Evolutionary conservation across 23 red algal species (phyloP).

Genomic region (Gracilaria caudata): DNA sequence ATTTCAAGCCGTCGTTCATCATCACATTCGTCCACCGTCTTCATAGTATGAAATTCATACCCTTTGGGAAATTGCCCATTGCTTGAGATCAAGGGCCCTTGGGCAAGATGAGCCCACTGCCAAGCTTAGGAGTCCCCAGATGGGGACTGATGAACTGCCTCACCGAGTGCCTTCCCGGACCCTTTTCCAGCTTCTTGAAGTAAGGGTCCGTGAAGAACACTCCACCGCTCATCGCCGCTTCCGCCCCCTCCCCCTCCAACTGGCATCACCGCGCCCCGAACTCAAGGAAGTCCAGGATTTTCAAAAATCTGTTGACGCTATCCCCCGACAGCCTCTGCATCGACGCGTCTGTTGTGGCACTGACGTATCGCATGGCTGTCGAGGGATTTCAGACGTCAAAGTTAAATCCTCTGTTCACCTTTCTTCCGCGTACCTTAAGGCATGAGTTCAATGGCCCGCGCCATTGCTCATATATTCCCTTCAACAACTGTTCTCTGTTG

Average conservation of each 20-base stretch:
- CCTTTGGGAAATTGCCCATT: neutral
- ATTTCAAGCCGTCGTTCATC: neutral
- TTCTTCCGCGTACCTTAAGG: neutral
- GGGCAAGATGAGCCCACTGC: neutral
- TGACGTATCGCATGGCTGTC: slow-evolving; percentile 35
- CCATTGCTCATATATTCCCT: slow-evolving; percentile 64
- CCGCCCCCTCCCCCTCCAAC: neutral
- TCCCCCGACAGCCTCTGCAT: slow-evolving; percentile 25
- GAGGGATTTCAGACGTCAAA: slow-evolving; percentile 50
- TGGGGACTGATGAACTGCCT: too few species aligned
- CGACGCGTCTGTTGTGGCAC: neutral
- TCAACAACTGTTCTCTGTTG: neutral
- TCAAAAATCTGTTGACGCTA: neutral
- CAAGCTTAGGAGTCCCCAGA: too few species aligned
- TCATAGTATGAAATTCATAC: too few species aligned
- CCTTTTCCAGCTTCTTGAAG: neutral
- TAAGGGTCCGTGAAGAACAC: neutral
- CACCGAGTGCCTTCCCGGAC: too few species aligned
- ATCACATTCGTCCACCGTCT: neutral
- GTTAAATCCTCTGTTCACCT: slow-evolving; percentile 31
- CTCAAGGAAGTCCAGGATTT: neutral
- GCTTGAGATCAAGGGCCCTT: neutral
- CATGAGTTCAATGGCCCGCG: slow-evolving; percentile 24
- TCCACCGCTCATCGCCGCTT: neutral
- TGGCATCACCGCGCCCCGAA: neutral